Conservation (phyloP, 768 basidiomycete genomes). For the Russula sp. region DNA sequence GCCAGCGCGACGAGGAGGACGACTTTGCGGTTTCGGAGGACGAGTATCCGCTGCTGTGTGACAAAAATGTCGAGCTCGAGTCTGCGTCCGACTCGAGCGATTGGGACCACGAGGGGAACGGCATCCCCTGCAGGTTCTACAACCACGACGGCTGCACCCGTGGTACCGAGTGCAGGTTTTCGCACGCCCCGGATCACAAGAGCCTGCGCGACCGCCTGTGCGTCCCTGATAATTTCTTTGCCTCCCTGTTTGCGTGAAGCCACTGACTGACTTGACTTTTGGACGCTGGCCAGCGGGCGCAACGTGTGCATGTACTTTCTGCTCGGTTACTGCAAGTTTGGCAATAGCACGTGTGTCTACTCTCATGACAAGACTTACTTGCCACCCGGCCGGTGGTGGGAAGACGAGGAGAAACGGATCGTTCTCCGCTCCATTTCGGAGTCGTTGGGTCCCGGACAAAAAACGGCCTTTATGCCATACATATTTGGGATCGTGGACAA, state of each 20-base stretch:
- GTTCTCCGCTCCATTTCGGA: background rate
- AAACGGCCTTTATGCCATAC: constrained; percentile 4
- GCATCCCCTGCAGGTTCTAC: constrained; percentile 49
- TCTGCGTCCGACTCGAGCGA: constrained; percentile 51
- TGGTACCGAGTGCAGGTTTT: constrained; percentile 40
- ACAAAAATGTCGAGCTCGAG: constrained; percentile 35
- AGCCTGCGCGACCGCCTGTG: constrained; percentile 52
- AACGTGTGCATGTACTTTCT: constrained; percentile 45
- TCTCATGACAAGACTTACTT: constrained; percentile 44
- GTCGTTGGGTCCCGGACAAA: background rate
- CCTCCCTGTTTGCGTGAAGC: background rate
- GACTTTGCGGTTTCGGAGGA: constrained; percentile 18
- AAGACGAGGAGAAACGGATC: background rate
- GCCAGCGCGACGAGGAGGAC: background rate
- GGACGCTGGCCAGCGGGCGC: constrained; percentile 37
- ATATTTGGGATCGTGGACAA: background rate
- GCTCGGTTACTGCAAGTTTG: constrained; percentile 37
- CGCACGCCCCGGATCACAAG: constrained; percentile 50
- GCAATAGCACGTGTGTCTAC: constrained; percentile 39
- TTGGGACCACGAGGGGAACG: constrained; percentile 46
- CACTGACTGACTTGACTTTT: background rate
- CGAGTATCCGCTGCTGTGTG: constrained; percentile 25
- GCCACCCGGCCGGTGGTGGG: constrained; percentile 45
- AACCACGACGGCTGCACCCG: constrained; percentile 47
- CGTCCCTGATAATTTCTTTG: constrained; percentile 23